Conservation (phyloP, 164 flowering plant genomes). For the Platanus orientalis region DNA sequence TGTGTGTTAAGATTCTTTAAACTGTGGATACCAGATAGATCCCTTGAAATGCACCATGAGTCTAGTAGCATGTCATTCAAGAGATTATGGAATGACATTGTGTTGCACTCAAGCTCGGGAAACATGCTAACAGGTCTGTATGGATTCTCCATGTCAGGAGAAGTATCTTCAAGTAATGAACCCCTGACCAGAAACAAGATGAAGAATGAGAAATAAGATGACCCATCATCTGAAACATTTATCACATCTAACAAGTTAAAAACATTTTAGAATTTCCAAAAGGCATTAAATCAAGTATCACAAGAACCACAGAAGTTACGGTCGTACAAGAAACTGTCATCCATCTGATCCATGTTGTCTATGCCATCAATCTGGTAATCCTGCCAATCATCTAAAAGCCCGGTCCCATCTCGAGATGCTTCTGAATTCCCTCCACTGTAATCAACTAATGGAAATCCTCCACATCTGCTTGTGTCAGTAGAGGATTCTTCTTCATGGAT, state of each 20-base stretch:
- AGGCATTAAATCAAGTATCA: slow-evolving; percentile 34
- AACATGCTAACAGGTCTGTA: slow-evolving; percentile 11
- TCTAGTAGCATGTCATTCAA: slow-evolving; percentile 13
- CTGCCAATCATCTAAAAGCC: slow-evolving; percentile 12
- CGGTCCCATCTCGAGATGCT: slow-evolving; percentile 12
- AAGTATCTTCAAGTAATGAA: slow-evolving; percentile 36
- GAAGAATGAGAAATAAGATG: neutral
- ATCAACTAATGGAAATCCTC: slow-evolving; percentile 12
- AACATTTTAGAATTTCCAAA: slow-evolving; percentile 20
- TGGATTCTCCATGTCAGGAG: slow-evolving; percentile 8
- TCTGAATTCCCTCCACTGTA: slow-evolving; percentile 8
- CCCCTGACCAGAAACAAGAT: slow-evolving; percentile 28
- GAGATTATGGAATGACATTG: slow-evolving; percentile 10
- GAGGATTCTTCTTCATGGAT: slow-evolving; percentile 11
- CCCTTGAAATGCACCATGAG: slow-evolving; percentile 11
- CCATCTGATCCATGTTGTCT: slow-evolving; percentile 23
- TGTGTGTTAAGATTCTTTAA: slow-evolving; percentile 20
- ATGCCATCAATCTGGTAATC: slow-evolving; percentile 29
- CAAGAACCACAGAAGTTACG: slow-evolving; percentile 35
- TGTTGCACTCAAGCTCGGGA: slow-evolving; percentile 13
- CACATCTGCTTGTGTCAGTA: slow-evolving; percentile 10
- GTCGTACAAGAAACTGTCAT: slow-evolving; percentile 51
- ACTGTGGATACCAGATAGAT: slow-evolving; percentile 11
- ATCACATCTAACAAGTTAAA: slow-evolving; percentile 2
- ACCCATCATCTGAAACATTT: neutral